Evolutionary conservation across 192 early-diverging fungal species (phyloP), one percentile per base, ranked within the genome.

Genomic region (Chytriomyces hyalinus): DNA sequence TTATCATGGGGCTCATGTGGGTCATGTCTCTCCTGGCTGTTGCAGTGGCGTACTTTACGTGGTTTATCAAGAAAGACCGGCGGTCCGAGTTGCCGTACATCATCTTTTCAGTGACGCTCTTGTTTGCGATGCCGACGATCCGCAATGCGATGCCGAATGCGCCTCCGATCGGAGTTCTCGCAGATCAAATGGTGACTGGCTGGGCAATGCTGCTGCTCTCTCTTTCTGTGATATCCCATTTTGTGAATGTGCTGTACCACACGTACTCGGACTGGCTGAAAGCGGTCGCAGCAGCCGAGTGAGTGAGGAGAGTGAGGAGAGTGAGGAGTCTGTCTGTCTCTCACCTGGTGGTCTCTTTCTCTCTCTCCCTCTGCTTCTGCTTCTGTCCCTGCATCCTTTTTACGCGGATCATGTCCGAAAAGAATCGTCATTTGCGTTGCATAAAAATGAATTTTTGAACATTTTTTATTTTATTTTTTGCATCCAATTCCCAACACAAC

Each of bases 91-190:
- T 73, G 6, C 71, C 71, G 7, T 60, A 62, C 17, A 7, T 73
- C 1, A 62, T 73, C 60, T 26, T 62, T 17, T 44, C 59, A 0
- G 48, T 73, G n/a, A 24, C 59, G 10, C 44, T 73, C 6, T 44
- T 73, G 22, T 73, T 73, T 49, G 71, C 71, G 11, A 73, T 73
- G 26, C 71, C 71, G 9, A 62, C 60, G n/a, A 43, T 73, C 10
- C 51, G 71, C 28, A 73, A 73, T 28, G 71, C 71, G 28, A 73
- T 73, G 71, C 71, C 71, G 8, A 62, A 60, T 44, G 71, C 71
- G 6, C 71, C 71, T 20, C 11, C 60, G 11, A 62, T 73, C 17
- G 71, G 71, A 45, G 60, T 73, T 15, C 44, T 73, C 28, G 43
- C 45, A 4, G 71, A 73, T 46, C 71, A 73, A 17, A 73, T 73